Evolutionary conservation across 2,329 filamentous ascomycete species (phyloP).

Genomic region (Aspergillus viridinutans): DNA sequence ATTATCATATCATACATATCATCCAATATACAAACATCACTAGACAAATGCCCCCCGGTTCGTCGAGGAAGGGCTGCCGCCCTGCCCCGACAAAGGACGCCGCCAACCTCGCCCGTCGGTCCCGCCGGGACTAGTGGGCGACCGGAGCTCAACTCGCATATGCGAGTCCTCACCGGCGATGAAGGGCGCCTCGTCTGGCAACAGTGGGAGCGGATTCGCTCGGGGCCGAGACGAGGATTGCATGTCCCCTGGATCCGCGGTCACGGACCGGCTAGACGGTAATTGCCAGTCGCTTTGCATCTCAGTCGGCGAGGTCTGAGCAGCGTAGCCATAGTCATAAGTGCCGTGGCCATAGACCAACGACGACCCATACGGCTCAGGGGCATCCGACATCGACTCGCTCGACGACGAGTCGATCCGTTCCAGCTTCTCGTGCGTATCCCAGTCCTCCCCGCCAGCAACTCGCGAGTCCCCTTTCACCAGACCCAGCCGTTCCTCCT

Average conservation of each 20-base stretch:
- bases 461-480: conserved; percentile 65
- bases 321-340: background rate
- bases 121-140: background rate
- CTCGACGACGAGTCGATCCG: conserved; percentile 18
- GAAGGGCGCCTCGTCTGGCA: conserved; percentile 26
- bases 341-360: conserved; percentile 18
- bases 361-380: conserved; percentile 14
- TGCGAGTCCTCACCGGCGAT: conserved; percentile 3
- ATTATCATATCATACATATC: conserved; percentile 10
- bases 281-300: conserved; percentile 12
- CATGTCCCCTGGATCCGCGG: background rate
- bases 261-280: background rate
- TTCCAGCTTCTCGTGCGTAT: conserved; percentile 26
- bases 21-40: background rate
- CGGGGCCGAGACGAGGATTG: conserved; percentile 14
- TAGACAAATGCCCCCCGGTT: conserved; percentile 10
- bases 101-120: conserved; percentile 27
- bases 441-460: conserved; percentile 16
- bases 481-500: conserved; percentile 77
- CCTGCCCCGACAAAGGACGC: conserved; percentile 7
- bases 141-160: conserved; percentile 6
- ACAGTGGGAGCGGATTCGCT: conserved; percentile 29
- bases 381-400: conserved; percentile 12
- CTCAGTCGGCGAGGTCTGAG: background rate
- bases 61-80: background rate